Base-by-base conservation (phyloP, 768 basidiomycete species). In the Termitomyces sp. region DNA sequence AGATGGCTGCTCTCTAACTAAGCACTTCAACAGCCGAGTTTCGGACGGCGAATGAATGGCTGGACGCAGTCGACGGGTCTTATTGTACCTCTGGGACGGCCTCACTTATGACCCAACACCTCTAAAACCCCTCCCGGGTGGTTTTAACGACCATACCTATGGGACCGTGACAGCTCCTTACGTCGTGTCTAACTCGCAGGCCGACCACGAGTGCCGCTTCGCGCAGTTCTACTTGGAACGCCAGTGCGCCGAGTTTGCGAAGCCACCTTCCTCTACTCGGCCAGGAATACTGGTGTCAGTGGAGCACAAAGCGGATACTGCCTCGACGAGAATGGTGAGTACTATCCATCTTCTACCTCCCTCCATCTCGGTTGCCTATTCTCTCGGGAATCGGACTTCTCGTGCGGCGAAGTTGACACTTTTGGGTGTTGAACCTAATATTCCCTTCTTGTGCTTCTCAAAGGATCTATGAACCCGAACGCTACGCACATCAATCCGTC, bases 241-340 rank as follows among this genome's bases (percentile, higher is more conserved):
- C 27, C 78, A 80, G 58, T 81, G 80, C 62, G 61, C 58, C 14
- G 79, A 81, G 61, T 80, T 78, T 55, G 79, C 57, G 7, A 81
- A 81, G 53, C 70, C 16, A 78, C 80, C 16, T 41, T 81, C 7
- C 32, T 81, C 23, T 81, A 66, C 52, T 68, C 70, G 1, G 70
- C 73, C 0, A 77, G 77, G 0, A 76, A 79, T 50, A 2, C 61
- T 27, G 78, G 78, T 8, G 74, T 73, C 2, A 74, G 73, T 10
- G 79, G 78, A 2, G 64, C 61, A 32, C 53, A 30, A 6, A 66
- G 64, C 40, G 63, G 60, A 2, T 47, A 61, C 40, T 80, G 78
- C 62, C 59, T 79, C 21, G 74, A 76, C 39, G 61, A 74, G 44
- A 63, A 77, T 39, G 71, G 76, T 75, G 45, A 17, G 60, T 44